A percentile compares a stretch with the other conserved stretches of the same genome.
Evolutionary conservation across 345 rosid species (phyloP).

Genomic region (Linum usitatissimum): DNA sequence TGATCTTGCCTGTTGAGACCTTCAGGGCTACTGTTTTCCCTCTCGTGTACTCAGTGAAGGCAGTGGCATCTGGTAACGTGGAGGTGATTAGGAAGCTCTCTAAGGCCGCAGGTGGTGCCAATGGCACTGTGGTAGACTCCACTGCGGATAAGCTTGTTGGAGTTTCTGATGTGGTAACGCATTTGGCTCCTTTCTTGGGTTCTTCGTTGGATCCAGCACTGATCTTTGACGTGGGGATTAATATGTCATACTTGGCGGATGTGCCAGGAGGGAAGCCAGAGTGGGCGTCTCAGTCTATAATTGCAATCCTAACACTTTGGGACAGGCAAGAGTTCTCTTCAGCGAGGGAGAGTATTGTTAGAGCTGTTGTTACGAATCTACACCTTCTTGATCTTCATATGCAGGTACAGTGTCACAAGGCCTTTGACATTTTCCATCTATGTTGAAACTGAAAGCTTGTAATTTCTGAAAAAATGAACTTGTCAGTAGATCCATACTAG

Average conservation of each 20-base stretch:
- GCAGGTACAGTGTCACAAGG: constrained; percentile 45
- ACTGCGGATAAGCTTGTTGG: constrained; percentile 83
- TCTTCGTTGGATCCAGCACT: constrained; percentile 90
- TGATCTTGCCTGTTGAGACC: constrained; percentile 78
- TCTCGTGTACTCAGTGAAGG: constrained; percentile 72
- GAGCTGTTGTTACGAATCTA: constrained; percentile 87
- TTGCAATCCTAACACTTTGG: constrained; percentile 93
- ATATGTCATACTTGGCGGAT: constrained; percentile 91
- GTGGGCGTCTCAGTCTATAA: constrained; percentile 94
- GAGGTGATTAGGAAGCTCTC: constrained; percentile 68
- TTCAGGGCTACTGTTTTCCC: constrained; percentile 83
- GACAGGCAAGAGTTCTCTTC: constrained; percentile 97
- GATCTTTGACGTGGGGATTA: constrained; percentile 93
- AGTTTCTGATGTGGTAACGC: constrained; percentile 76
- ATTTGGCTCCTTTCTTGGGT: constrained; percentile 80
- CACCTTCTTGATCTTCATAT: constrained; percentile 92
- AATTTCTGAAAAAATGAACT: not conserved
- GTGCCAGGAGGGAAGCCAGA: constrained; percentile 98
- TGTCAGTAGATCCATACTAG: not conserved
- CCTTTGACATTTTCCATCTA: no score
- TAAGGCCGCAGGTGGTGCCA: constrained; percentile 35
- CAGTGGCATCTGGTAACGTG: constrained; percentile 76
- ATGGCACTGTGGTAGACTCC: constrained; percentile 42
- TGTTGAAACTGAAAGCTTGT: not conserved
- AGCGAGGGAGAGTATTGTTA: constrained; percentile 93